phyloP scores from a whole-genome alignment of 2,329 filamentous ascomycete species.

The Penicillium expansum region DNA sequence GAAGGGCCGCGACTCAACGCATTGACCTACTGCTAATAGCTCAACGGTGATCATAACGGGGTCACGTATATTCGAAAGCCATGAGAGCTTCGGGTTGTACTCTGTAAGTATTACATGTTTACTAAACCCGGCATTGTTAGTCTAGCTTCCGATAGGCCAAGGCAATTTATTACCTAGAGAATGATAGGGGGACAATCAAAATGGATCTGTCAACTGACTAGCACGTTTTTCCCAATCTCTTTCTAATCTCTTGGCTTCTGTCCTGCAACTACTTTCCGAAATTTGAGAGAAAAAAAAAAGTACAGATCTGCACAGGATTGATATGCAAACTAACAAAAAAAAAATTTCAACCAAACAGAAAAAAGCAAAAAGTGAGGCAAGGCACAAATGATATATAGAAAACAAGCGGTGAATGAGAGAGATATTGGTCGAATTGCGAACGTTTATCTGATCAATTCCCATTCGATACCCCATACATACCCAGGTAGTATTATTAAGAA shows the following conservation, averaged over 20 bases:
- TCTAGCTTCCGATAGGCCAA: constrained; percentile 6
- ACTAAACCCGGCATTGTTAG: not conserved
- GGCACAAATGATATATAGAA: not conserved
- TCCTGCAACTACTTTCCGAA: constrained; percentile 2
- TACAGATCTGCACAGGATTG: constrained; percentile 7
- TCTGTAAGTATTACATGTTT: not conserved
- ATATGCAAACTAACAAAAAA: constrained; percentile 1
- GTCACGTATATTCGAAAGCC: constrained; percentile 14
- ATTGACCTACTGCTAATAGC: constrained; percentile 19
- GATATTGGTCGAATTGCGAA: constrained; percentile 10
- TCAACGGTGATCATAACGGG: constrained; percentile 19
- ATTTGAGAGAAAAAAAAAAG: not conserved
- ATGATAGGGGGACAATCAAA: not conserved
- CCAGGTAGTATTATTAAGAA: not conserved
- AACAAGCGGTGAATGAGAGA: constrained; percentile 24
- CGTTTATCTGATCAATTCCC: constrained; percentile 22
- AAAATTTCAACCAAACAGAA: constrained; percentile 6
- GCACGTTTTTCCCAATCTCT: not conserved
- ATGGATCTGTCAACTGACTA: constrained; percentile 20
- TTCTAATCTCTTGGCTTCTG: not conserved
- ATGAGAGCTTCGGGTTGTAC: not conserved
- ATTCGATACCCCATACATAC: not conserved
- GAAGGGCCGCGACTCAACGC: constrained; percentile 17
- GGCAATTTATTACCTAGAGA: not conserved
- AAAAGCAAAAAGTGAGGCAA: constrained; percentile 11